phyloP scores from a whole-genome alignment of 768 basidiomycete species.

The Lanmaoa rubissima region DNA sequence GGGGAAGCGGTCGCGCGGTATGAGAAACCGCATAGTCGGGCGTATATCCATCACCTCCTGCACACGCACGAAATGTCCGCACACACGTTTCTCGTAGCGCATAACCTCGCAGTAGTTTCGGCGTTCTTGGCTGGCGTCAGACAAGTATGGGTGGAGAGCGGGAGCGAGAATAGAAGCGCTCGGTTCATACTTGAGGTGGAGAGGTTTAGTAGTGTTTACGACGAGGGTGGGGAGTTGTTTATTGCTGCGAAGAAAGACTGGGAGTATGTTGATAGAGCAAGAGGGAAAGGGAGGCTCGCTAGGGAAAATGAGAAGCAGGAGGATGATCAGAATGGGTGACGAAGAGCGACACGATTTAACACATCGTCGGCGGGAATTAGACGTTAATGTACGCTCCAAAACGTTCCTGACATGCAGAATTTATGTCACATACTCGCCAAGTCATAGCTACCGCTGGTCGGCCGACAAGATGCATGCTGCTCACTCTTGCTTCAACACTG shows the following conservation, averaged over 20 bases:
- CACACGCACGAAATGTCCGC: conserved; percentile 91
- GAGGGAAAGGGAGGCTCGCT: conserved; percentile 73
- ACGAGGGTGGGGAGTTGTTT: conserved; percentile 45
- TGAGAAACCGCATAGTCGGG: conserved; percentile 42
- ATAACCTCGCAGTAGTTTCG: conserved; percentile 71
- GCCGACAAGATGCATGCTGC: neutral
- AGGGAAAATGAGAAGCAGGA: conserved; percentile 53
- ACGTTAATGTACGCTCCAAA: neutral
- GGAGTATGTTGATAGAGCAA: conserved; percentile 62
- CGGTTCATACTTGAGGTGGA: conserved; percentile 46
- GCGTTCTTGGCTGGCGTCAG: conserved; percentile 64
- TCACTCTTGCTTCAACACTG: neutral
- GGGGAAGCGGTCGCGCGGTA: conserved; percentile 7
- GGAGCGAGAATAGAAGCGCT: neutral
- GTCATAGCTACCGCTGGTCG: neutral
- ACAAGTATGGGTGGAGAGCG: conserved; percentile 19
- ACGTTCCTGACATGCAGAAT: too few species aligned
- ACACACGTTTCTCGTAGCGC: conserved; percentile 69
- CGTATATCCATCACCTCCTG: conserved; percentile 82
- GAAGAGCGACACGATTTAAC: neutral
- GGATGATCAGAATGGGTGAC: neutral
- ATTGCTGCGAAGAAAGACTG: conserved; percentile 54
- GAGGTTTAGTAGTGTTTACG: conserved; percentile 51
- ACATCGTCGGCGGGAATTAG: neutral
- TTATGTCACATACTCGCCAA: neutral